Percentiles rank a stretch among this genome's conserved stretches.
Evolutionary conservation across 2,329 filamentous ascomycete species (phyloP).

Genomic region (Epichloe gansuensis): DNA sequence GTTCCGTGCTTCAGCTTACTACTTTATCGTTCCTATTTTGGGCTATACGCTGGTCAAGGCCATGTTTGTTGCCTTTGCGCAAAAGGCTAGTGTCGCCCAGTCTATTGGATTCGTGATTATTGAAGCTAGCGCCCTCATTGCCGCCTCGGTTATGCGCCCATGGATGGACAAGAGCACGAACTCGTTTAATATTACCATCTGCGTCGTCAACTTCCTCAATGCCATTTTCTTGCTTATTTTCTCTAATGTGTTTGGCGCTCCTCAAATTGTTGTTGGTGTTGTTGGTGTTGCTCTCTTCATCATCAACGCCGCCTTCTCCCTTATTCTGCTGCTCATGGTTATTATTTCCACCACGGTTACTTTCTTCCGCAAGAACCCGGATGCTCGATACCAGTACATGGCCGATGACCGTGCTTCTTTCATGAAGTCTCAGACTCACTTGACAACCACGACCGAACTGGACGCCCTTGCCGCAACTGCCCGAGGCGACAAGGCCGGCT

Average conservation of each 20-base stretch:
- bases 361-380: constrained; percentile 84
- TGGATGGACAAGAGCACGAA: constrained; percentile 99
- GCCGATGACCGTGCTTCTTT: constrained; percentile 91
- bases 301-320: constrained; percentile 70
- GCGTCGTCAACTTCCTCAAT: constrained; percentile 81
- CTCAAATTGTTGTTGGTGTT: constrained; percentile 70
- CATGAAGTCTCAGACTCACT: constrained; percentile 86
- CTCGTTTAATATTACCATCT: constrained; percentile 89
- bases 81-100: constrained; percentile 59
- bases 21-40: constrained; percentile 76
- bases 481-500: constrained; percentile 61
- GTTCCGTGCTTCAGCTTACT: constrained; percentile 91
- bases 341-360: constrained; percentile 50
- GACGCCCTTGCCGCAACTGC: constrained; percentile 84
- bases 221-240: constrained; percentile 83
- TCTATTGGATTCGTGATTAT: constrained; percentile 74
- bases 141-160: constrained; percentile 67
- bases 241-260: constrained; percentile 74
- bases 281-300: constrained; percentile 86
- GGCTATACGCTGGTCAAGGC: constrained; percentile 74
- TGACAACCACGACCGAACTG: constrained; percentile 67
- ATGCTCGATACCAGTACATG: constrained; percentile 93
- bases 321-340: constrained; percentile 74
- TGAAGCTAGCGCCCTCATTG: constrained; percentile 67
- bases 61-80: constrained; percentile 76